phyloP scores from a whole-genome alignment of 148 eudicot species.

The Silene conica region DNA sequence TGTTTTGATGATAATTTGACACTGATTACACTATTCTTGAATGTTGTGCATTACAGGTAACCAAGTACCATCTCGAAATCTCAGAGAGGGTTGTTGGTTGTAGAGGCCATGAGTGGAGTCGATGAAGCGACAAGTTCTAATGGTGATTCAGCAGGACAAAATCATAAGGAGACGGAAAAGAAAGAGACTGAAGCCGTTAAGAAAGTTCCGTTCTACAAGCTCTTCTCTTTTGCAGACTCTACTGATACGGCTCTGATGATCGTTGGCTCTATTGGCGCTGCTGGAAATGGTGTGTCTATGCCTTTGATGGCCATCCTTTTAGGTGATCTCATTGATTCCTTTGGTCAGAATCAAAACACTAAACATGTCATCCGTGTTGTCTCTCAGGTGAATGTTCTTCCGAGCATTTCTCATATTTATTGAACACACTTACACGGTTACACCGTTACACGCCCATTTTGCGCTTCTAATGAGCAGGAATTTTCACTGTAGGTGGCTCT shows the following conservation, averaged over 20 bases:
- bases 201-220: constrained; percentile 52
- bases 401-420: background rate
- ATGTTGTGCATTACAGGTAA: background rate
- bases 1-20: background rate
- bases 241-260: constrained; percentile 51
- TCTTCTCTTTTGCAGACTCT: constrained; percentile 61
- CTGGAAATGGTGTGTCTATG: constrained; percentile 50
- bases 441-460: no score
- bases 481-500: constrained; percentile 41
- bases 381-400: constrained; percentile 35
- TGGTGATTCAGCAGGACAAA: background rate
- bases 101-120: background rate
- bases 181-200: constrained; percentile 18
- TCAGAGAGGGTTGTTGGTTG: background rate
- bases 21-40: no score
- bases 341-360: constrained; percentile 46
- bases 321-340: constrained; percentile 54
- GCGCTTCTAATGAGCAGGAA: background rate
- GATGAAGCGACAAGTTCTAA: constrained; percentile 16
- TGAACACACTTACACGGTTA: no score
- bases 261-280: constrained; percentile 53
- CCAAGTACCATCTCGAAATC: background rate
- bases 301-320: constrained; percentile 58
- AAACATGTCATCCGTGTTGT: constrained; percentile 32
- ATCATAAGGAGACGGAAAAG: constrained; percentile 6